A percentile compares a stretch with the other conserved stretches of the same genome.
Conservation (phyloP, 2,329 filamentous ascomycete species). For the Xylaria sp. region DNA sequence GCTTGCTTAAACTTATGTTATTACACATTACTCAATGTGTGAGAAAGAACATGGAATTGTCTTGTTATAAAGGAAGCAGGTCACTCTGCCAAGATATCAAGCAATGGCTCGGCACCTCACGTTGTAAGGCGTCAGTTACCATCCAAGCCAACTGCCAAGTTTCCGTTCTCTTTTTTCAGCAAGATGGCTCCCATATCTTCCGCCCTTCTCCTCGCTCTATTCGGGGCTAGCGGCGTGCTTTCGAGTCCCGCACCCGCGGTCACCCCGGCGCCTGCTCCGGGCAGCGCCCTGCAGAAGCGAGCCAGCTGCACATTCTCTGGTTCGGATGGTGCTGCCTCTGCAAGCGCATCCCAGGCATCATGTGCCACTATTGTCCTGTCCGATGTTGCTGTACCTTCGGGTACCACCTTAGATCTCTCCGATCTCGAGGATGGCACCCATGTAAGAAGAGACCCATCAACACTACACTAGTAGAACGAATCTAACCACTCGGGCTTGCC, state of each 20-base stretch:
- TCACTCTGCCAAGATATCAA: constrained; percentile 20
- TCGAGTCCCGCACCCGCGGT: constrained; percentile 14
- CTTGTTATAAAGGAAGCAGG: constrained; percentile 23
- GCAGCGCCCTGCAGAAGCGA: constrained; percentile 27
- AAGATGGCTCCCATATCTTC: constrained; percentile 26
- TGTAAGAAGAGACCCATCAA: constrained; percentile 46
- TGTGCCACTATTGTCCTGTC: constrained; percentile 67
- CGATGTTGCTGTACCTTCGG: constrained; percentile 66
- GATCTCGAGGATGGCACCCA: constrained; percentile 62
- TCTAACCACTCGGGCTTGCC: constrained; percentile 22
- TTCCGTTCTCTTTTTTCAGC: neutral
- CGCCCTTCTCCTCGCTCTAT: constrained; percentile 24
- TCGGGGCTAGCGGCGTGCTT: constrained; percentile 25
- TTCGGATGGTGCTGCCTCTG: constrained; percentile 53
- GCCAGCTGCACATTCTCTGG: constrained; percentile 65
- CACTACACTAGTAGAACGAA: neutral
- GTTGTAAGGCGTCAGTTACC: constrained; percentile 19
- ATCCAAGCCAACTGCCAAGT: neutral
- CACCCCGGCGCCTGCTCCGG: constrained; percentile 24
- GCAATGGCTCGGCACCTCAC: neutral
- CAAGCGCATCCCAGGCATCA: constrained; percentile 59
- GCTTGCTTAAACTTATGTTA: neutral
- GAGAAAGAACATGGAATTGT: neutral
- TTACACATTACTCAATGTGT: neutral
- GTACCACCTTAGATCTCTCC: constrained; percentile 68